Base-by-base conservation (phyloP, 2,329 filamentous ascomycete species). In the Microdochium bolleyi region DNA sequence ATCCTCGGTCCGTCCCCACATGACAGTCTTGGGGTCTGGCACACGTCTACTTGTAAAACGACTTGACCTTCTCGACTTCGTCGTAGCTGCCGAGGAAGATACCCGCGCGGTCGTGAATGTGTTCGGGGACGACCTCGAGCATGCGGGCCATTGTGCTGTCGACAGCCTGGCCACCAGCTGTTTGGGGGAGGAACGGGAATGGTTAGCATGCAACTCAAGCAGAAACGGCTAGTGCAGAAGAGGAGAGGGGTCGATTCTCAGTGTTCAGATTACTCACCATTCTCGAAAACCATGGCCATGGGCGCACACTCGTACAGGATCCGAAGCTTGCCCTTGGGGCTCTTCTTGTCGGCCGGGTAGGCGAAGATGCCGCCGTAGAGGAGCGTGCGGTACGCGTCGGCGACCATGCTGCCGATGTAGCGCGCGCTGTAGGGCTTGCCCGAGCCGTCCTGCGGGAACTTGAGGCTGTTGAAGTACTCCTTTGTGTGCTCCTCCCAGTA, bases 211-310 rank as follows among this genome's bases (percentile, higher is more conserved):
- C 21, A 9, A 1, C 1, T 21, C 37, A 37, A 41, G 24, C 38
- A 22, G 5, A 24, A 2, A n/a, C 25, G n/a, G 19, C 2, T 22
- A 2, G 30, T n/a, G 32, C 21, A 21, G 21, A 19, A 24, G 14
- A 11, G 51, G 51, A 11, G 37, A 13, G 34, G 14, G 44, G n/a
- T n/a, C n/a, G n/a, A n/a, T n/a, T n/a, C n/a, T n/a, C n/a, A n/a
- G n/a, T n/a, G n/a, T n/a, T n/a, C n/a, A n/a, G n/a, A 30, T 5
- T 7, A 76, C 85, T 73, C 71, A 92, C 89, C 94, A 73, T 99
- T 96, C 74, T 99, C 94, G 70, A 99, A 97, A 7, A 99, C 83
- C 86, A 97, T 88, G 24, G 94, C 94, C 94, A 99, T 99, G 38
- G 94, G 94, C 14, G 94, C 94, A 68, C 94, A 99, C 77, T 99